Conservation (phyloP, 768 basidiomycete species). For the Pleurotus tuber-regium region DNA sequence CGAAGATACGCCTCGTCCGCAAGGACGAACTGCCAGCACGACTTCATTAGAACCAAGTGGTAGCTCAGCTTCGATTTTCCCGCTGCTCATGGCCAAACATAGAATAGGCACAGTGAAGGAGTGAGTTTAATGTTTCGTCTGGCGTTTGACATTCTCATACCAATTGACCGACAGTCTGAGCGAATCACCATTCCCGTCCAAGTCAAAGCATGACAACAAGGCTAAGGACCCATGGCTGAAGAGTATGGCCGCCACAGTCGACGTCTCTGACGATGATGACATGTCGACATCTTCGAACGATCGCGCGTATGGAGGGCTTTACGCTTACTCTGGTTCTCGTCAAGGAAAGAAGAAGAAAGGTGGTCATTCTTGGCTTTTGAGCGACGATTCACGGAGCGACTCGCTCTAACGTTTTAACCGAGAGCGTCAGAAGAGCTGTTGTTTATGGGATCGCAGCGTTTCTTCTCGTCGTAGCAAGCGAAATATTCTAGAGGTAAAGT, state of each 20-base stretch:
- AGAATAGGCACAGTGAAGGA: background rate
- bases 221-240: background rate
- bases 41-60: background rate
- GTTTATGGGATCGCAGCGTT: too few species aligned
- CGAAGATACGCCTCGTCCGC: background rate
- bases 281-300: background rate
- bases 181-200: too few species aligned
- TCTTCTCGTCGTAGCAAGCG: too few species aligned
- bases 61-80: background rate
- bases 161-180: too few species aligned
- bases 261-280: background rate
- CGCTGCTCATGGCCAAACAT: background rate
- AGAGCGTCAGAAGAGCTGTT: too few species aligned
- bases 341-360: background rate
- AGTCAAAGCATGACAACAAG: background rate
- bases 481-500: too few species aligned
- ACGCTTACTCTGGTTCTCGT: background rate
- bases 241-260: background rate
- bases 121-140: background rate
- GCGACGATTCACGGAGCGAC: background rate
- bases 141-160: too few species aligned
- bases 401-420: background rate
- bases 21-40: too few species aligned
- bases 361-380: conserved; percentile 1
- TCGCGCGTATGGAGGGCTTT: background rate